Percentiles rank a stretch among this genome's conserved stretches.
phyloP scores from a whole-genome alignment of 163 green algal species.

The Chloromonas sp. region DNA sequence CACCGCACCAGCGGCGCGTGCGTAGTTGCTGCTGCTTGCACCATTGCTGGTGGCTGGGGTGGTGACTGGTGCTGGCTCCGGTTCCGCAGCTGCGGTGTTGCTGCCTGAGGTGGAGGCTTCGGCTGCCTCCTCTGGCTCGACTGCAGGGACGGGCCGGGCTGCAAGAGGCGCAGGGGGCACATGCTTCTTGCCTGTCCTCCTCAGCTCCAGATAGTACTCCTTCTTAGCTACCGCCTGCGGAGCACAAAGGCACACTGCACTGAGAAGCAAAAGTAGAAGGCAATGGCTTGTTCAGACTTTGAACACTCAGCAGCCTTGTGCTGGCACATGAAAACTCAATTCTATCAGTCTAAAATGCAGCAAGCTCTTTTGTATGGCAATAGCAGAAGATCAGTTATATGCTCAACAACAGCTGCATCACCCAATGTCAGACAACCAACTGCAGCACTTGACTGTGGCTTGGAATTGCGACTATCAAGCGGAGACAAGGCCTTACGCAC shows the following conservation, averaged over 20 bases:
- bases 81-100: background rate
- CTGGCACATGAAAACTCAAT: no score
- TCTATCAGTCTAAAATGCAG: no score
- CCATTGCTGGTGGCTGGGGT: background rate
- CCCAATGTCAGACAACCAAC: background rate
- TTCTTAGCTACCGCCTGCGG: constrained; percentile 26
- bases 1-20: no score
- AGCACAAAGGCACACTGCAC: background rate
- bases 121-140: background rate
- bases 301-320: no score
- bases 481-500: background rate
- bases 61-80: background rate
- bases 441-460: background rate
- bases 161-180: background rate
- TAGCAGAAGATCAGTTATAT: background rate
- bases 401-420: background rate
- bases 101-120: background rate
- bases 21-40: background rate
- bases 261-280: background rate
- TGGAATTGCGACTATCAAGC: no score
- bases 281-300: no score
- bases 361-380: no score
- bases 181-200: constrained; percentile 11
- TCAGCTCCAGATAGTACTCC: constrained; percentile 27
- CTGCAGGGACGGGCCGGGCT: background rate